Evolutionary conservation across 805 yeast genomes (phyloP).

Genomic region (Clavispora phyllophila): DNA sequence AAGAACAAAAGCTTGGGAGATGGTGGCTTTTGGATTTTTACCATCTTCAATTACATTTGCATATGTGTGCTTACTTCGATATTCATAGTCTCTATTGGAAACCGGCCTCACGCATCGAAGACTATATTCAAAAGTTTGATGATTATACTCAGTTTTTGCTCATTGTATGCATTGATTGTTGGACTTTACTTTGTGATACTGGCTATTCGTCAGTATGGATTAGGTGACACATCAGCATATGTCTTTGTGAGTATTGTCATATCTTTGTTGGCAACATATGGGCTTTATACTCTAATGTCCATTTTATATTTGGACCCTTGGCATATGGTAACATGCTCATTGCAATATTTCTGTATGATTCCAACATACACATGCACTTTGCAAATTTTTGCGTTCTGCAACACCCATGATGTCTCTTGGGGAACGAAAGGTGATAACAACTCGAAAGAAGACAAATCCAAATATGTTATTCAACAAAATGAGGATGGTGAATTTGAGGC

Average conservation of each 20-base stretch:
- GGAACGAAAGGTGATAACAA: slow-evolving; percentile 95
- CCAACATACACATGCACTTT: slow-evolving; percentile 91
- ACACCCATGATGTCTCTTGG: slow-evolving; percentile 98
- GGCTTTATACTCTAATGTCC: slow-evolving; percentile 79
- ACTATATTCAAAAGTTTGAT: slow-evolving; percentile 70
- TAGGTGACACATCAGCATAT: slow-evolving; percentile 37
- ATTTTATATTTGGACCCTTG: slow-evolving; percentile 89
- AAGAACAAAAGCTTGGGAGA: slow-evolving; percentile 42
- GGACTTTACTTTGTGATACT: slow-evolving; percentile 75
- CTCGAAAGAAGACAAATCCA: slow-evolving; percentile 61
- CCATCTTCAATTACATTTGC: slow-evolving; percentile 79
- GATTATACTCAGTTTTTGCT: slow-evolving; percentile 68
- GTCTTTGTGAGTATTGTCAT: slow-evolving; percentile 74
- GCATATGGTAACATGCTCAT: slow-evolving; percentile 85
- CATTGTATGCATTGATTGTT: slow-evolving; percentile 72
- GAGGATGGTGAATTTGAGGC: slow-evolving; percentile 77
- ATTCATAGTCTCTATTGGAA: slow-evolving; percentile 92
- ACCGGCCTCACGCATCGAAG: slow-evolving; percentile 94
- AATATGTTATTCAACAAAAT: slow-evolving; percentile 75
- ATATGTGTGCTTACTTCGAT: slow-evolving; percentile 80
- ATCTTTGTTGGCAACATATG: slow-evolving; percentile 86
- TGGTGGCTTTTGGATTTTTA: slow-evolving; percentile 82
- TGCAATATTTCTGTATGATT: slow-evolving; percentile 82
- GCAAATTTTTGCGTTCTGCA: slow-evolving; percentile 95
- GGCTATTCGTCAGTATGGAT: slow-evolving; percentile 41